phyloP scores from a whole-genome alignment of 192 early-diverging fungal genomes.

The Rhizophagus clarus region DNA sequence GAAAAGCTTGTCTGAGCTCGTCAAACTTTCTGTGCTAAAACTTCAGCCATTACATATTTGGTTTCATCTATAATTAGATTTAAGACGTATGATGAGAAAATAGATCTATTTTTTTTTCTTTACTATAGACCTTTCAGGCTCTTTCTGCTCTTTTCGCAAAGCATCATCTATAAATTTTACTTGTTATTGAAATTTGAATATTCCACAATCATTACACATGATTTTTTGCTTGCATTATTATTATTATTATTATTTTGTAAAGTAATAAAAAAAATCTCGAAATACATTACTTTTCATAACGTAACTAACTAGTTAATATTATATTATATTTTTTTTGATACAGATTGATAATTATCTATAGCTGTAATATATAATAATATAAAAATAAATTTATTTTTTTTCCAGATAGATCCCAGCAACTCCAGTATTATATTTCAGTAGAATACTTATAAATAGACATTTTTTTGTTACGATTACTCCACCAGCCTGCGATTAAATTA shows the following conservation, averaged over 20 bases:
- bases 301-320: background rate
- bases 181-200: background rate
- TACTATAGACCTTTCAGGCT: no score
- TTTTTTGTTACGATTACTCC: background rate
- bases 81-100: no score
- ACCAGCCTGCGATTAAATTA: conserved; percentile 9
- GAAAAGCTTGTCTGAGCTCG: no score
- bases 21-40: no score
- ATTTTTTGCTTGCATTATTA: background rate
- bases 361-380: background rate
- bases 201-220: background rate
- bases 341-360: background rate
- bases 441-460: background rate
- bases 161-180: background rate
- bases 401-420: background rate
- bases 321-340: background rate
- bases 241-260: background rate
- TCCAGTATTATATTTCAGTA: background rate
- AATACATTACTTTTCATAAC: background rate
- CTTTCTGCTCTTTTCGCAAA: no score
- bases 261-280: background rate
- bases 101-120: no score
- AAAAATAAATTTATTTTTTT: background rate
- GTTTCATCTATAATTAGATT: no score
- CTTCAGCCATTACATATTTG: no score